phyloP scores from a whole-genome alignment of 2,329 filamentous ascomycete genomes.

The Xylariaceae sp. region DNA sequence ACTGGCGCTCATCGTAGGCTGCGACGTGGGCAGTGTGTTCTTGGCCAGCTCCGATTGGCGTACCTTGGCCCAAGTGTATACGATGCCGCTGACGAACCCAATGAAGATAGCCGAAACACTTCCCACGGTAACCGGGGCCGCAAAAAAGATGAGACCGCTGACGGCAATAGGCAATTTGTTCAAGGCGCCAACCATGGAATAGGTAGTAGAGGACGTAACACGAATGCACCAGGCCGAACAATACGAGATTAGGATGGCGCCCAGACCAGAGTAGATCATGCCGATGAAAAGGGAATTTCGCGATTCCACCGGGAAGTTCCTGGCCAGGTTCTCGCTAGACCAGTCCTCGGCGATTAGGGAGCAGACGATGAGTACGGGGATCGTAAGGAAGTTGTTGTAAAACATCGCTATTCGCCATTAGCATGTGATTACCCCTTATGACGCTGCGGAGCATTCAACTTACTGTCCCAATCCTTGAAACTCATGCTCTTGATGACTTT shows the following conservation, averaged over 20 bases:
- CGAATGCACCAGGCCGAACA: slow-evolving; percentile 98
- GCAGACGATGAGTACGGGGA: slow-evolving; percentile 79
- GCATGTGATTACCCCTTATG: slow-evolving; percentile 9
- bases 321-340: slow-evolving; percentile 75
- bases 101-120: slow-evolving; percentile 88
- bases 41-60: slow-evolving; percentile 67
- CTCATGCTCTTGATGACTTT: slow-evolving; percentile 99
- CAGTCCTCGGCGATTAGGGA: slow-evolving; percentile 88
- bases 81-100: slow-evolving; percentile 86
- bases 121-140: slow-evolving; percentile 86
- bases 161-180: slow-evolving; percentile 97
- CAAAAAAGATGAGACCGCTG: slow-evolving; percentile 90
- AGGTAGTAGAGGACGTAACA: slow-evolving; percentile 94
- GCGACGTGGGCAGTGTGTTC: slow-evolving; percentile 63
- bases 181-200: slow-evolving; percentile 95
- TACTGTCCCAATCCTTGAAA: slow-evolving; percentile 99
- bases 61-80: slow-evolving; percentile 84
- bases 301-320: slow-evolving; percentile 81
- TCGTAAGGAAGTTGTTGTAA: slow-evolving; percentile 98
- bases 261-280: slow-evolving; percentile 92
- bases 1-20: slow-evolving; percentile 79
- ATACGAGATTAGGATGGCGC: slow-evolving; percentile 98
- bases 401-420: slow-evolving; percentile 77
- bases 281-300: slow-evolving; percentile 77
- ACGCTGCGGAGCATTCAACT: slow-evolving; percentile 39